Evolutionary conservation across 805 yeast genomes (phyloP), one percentile per base, ranked within the genome.

Genomic region (Lachancea meyersii): DNA sequence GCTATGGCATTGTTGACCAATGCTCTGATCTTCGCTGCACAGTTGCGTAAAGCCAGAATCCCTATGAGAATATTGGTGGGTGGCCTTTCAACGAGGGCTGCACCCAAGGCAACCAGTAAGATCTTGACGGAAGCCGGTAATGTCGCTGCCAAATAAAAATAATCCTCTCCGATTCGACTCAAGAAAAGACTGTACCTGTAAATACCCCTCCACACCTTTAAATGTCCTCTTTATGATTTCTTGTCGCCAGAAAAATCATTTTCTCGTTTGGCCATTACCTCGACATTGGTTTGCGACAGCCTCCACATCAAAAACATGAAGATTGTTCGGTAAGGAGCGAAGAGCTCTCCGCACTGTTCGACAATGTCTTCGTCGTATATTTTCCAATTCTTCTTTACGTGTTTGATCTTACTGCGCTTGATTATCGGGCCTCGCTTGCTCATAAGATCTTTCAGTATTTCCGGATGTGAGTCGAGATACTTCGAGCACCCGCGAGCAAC

Each of bases 1-100:
- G 95, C 97, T 1, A 68, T 93, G 53, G 95, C 94, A 0, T 70
- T 93, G 38, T 70, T 93, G 53, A 89, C 98, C 0, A 72, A 84
- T 13, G 75, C 87, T n/a, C 69, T 91, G 45, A 70, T 82, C 9
- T 67, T 80, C 42, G 74, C 78, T 9, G 70, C 77, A 44, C 72
- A 76, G 42, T 62, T 85, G 52, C 70, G 80, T 48, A 71, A 71
- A 49, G 88, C 89, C 38, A 71, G 80, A 59, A 54, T 59, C 4
- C 63, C 65, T 28, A 61, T 69, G 30, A 61, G 68, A 49, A 56
- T 65, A 17, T 44, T 68, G 35, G 55, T 68, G 6, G 58, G 58
- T 21, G 64, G 66, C n/a, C 35, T 68, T 6, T 54, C 60, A 23
- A 54, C 64, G 10, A 62, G 64, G 45, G 52, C 58, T 5, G 52